A percentile compares a stretch with the other conserved stretches of the same genome.
Conservation (phyloP, 2,329 filamentous ascomycete genomes). For the Microsporum canis region DNA sequence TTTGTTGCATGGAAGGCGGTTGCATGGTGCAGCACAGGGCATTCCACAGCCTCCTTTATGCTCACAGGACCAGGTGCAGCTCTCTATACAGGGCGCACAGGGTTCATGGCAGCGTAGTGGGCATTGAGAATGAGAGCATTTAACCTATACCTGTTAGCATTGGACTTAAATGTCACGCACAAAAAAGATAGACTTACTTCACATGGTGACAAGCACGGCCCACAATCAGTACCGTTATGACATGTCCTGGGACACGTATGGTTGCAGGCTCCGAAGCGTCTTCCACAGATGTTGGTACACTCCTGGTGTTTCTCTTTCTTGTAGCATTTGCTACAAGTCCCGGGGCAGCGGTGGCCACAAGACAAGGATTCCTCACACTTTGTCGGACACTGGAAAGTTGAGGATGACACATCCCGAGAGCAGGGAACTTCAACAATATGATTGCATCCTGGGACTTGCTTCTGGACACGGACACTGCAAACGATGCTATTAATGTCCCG, state of each 20-base stretch:
- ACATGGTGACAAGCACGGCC: slow-evolving; percentile 6
- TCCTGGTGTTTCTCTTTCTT: slow-evolving; percentile 43
- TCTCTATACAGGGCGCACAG: slow-evolving; percentile 50
- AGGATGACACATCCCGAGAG: slow-evolving; percentile 32
- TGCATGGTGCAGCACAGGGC: slow-evolving; percentile 57
- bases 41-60: slow-evolving; percentile 40
- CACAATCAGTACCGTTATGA: slow-evolving; percentile 6
- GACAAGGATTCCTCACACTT: slow-evolving; percentile 37
- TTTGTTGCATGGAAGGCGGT: slow-evolving; percentile 53
- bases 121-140: slow-evolving; percentile 48
- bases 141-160: slow-evolving; percentile 40
- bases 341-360: slow-evolving; percentile 45
- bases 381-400: slow-evolving; percentile 38
- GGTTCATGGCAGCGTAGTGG: slow-evolving; percentile 46
- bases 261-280: neutral
- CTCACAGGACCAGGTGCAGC: slow-evolving; percentile 45
- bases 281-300: slow-evolving; percentile 29
- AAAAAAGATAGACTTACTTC: neutral
- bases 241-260: slow-evolving; percentile 7
- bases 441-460: slow-evolving; percentile 43
- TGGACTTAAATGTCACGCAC: slow-evolving; percentile 6
- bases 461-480: slow-evolving; percentile 40
- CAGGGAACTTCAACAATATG: slow-evolving; percentile 46
- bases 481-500: slow-evolving; percentile 38
- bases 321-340: neutral